Evolutionary conservation across 2,329 filamentous ascomycete species (phyloP), one percentile per base, ranked within the genome.

Genomic region (Penicillium decumbens): DNA sequence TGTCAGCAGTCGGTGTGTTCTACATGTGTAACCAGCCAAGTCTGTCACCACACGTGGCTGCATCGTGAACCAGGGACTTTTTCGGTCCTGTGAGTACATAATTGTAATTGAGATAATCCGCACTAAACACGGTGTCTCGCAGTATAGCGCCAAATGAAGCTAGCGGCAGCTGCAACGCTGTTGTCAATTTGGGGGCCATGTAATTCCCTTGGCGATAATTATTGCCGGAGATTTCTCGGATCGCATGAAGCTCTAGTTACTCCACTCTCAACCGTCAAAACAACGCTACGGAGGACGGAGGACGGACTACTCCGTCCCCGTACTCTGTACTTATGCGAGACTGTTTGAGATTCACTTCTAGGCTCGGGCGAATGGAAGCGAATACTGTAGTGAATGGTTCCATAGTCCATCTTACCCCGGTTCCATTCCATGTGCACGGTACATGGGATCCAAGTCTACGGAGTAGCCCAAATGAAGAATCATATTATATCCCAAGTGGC

Each of bases 61-160:
- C n/a, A n/a, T n/a, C n/a, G n/a, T n/a, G n/a, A n/a, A n/a, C n/a
- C n/a, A n/a, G n/a, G n/a, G n/a, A n/a, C n/a, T n/a, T n/a, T n/a
- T n/a, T n/a, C n/a, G n/a, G n/a, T n/a, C n/a, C n/a, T n/a, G n/a
- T n/a, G n/a, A 18, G 15, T 18, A 18, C 15, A 18, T 18, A 18
- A 18, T 18, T 18, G 15, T 18, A 18, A 18, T 18, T 18, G 15
- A 23, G 20, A 23, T 23, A 23, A 23, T 23, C 20, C 20, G 4
- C 13, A 20, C 23, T 57, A 35, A 49, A 41, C 32, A 33, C 54
- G 52, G 60, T 52, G 54, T 54, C 58, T 63, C 61, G 60, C 58
- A 39, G 62, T 56, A 62, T 64, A 38, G 25, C 53, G 44, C 59
- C 56, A 38, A 57, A 53, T n/a, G 0, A 37, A 55, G 45, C 53